Evolutionary conservation across 352 stramenopile genomes (phyloP).

Genomic region (Pythium sp.): DNA sequence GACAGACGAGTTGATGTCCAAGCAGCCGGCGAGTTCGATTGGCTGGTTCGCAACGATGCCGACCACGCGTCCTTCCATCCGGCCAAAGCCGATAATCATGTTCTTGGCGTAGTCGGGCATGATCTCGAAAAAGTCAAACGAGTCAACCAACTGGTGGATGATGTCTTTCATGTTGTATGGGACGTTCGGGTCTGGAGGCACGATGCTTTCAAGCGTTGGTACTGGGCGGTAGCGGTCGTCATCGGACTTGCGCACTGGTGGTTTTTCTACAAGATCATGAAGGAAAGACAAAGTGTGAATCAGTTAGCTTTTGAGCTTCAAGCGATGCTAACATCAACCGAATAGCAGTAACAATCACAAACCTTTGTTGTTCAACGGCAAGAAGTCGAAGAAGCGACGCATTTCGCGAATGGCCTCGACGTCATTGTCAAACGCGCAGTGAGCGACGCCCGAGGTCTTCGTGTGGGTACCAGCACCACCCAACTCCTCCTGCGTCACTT

Average conservation of each 20-base stretch:
- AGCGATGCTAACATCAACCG: neutral
- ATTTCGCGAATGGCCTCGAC: slow-evolving; percentile 92
- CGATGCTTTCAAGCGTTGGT: slow-evolving; percentile 90
- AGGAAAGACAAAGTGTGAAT: neutral
- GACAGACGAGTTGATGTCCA: slow-evolving; percentile 97
- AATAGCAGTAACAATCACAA: slow-evolving; percentile 1
- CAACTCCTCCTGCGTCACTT: slow-evolving; percentile 94
- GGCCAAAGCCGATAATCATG: slow-evolving; percentile 96
- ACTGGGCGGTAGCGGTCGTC: slow-evolving; percentile 88
- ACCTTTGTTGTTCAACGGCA: slow-evolving; percentile 92
- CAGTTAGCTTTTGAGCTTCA: neutral
- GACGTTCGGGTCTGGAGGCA: slow-evolving; percentile 96
- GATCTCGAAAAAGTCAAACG: slow-evolving; percentile 97
- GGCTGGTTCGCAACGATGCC: slow-evolving; percentile 98
- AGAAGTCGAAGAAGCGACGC: slow-evolving; percentile 94
- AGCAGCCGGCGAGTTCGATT: slow-evolving; percentile 93
- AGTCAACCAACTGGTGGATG: slow-evolving; percentile 94
- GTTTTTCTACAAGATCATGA: slow-evolving; percentile 45
- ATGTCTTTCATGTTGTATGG: slow-evolving; percentile 99
- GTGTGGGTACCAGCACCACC: slow-evolving; percentile 95
- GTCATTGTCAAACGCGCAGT: slow-evolving; percentile 96
- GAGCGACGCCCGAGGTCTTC: slow-evolving; percentile 93
- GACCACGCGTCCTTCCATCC: slow-evolving; percentile 96
- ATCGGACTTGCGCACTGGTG: slow-evolving; percentile 68
- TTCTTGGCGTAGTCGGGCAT: slow-evolving; percentile 97